Base-by-base conservation (phyloP, 23 red algal genomes). In the Gracilaria gracilis region DNA sequence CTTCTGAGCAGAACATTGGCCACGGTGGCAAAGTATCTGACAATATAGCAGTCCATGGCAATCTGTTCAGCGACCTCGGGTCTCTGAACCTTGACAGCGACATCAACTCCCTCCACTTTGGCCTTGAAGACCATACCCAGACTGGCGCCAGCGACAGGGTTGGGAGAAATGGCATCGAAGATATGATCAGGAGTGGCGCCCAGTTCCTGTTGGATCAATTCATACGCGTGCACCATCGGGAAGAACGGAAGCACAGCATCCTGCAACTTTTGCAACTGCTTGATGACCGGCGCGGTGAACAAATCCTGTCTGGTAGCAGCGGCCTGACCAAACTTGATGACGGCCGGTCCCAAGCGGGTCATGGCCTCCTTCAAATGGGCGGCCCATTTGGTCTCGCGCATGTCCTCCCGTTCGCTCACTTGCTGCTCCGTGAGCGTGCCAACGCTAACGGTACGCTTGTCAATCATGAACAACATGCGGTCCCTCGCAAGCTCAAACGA, bases 321-420 rank as follows among this genome's bases (percentile, higher is more conserved):
- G n/a, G 89, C 85, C 83, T 98, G 96, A 8, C 96, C 96, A 55
- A 98, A 82, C 88, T 98, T 98, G 42, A 98, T 88, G 80, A 98
- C 85, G 12, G 93, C 96, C 31, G 96, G 96, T 32, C 96, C 96
- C 42, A 98, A 62, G 24, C 96, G 61, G 24, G 79, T 94, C 44
- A 98, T 84, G 21, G 79, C 91, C 72, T 95, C 83, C 0, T 93
- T 51, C 76, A 95, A 61, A 14, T 90, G 64, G 13, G 40, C 54
- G 23, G 95, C 95, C 50, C 95, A 73, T 0, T 20, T 49, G 19
- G 35, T 34, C 61, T 62, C 57, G 33, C 94, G 55, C n/a, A 32
- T 8, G 2, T 58, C 17, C 8, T 36, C 40, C 49, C 83, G 82
- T 24, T 38, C 37, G 31, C 8, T 46, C 3, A 48, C 46, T 46